Conservation (phyloP, 257 asterid species). For the Leptodermis oblonga region DNA sequence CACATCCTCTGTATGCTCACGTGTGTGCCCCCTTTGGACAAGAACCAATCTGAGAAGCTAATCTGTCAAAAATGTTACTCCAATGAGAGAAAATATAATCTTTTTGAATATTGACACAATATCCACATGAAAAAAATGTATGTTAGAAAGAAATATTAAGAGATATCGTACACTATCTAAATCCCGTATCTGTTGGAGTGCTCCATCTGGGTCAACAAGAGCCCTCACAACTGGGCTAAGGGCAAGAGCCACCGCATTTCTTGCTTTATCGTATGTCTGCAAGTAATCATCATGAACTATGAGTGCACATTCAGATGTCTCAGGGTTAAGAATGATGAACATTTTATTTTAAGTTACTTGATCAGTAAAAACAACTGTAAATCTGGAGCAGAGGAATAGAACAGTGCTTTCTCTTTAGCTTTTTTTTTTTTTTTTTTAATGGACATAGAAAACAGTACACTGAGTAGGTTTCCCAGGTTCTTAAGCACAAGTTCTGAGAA, state of each 20-base stretch:
- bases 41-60: constrained; percentile 96
- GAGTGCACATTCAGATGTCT: neutral
- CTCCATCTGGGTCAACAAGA: constrained; percentile 97
- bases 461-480: neutral
- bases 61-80: constrained; percentile 45
- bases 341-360: neutral
- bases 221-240: constrained; percentile 99
- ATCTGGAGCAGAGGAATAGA: neutral
- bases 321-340: neutral
- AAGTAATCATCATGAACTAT: constrained; percentile 24
- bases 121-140: neutral
- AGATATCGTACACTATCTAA: constrained; percentile 63
- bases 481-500: neutral
- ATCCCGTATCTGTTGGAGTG: constrained; percentile 69
- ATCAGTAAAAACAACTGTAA: neutral
- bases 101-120: neutral
- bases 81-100: constrained; percentile 4
- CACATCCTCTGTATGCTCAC: constrained; percentile 94
- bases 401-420: neutral
- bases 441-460: neutral
- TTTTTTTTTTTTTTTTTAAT: neutral
- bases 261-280: constrained; percentile 89
- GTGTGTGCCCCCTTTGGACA: constrained; percentile 97
- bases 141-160: constrained; percentile 3
- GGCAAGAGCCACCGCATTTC: constrained; percentile 97